Conservation (phyloP, 257 asterid genomes). For the Capsicum rhomboideum region DNA sequence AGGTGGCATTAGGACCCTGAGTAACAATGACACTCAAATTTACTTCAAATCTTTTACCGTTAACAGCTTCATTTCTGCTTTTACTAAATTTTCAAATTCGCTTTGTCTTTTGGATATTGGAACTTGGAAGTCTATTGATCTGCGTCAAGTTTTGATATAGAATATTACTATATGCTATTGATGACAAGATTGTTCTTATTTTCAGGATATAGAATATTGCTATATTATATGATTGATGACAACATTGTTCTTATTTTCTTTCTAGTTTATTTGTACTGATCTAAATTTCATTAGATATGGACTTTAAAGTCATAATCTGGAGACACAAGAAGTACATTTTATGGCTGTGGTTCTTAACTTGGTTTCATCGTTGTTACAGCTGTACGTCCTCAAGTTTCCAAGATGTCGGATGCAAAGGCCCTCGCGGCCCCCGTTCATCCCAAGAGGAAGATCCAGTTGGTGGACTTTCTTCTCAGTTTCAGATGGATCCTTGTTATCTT, state of each 20-base stretch:
- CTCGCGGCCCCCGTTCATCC: constrained; percentile 78
- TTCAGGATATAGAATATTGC: background rate
- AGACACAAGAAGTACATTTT: background rate
- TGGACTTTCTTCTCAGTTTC: constrained; percentile 46
- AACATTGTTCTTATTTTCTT: background rate
- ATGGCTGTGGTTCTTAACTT: background rate
- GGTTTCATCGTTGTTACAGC: background rate
- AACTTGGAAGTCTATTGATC: too few species aligned
- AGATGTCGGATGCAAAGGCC: constrained; percentile 80
- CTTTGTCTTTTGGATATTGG: too few species aligned
- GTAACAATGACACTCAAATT: too few species aligned
- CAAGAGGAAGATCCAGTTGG: constrained; percentile 80
- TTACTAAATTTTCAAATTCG: too few species aligned
- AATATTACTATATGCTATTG: too few species aligned
- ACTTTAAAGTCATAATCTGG: background rate
- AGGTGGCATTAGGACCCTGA: too few species aligned
- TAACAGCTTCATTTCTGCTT: too few species aligned
- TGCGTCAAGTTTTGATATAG: too few species aligned
- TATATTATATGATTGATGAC: background rate
- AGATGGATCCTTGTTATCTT: background rate
- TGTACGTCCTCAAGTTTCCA: constrained; percentile 14
- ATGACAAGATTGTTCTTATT: background rate
- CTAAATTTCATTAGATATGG: background rate
- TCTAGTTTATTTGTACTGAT: background rate
- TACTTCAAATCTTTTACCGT: too few species aligned